Conservation (phyloP, 2,329 filamentous ascomycete genomes). For the Emericellopsis cladophorae region DNA sequence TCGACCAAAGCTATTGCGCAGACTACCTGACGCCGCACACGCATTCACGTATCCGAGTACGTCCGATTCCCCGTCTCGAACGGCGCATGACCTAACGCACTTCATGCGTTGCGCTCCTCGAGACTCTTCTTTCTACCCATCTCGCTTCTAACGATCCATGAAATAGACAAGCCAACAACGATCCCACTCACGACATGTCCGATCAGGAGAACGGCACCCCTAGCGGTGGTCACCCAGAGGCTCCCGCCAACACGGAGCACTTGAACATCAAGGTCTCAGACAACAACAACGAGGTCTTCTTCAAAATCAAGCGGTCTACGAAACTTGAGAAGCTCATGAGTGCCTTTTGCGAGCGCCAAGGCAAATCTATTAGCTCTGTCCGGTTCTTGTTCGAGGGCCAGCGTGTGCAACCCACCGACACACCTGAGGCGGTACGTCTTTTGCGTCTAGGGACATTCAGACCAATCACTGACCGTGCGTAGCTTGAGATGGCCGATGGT, state of each 20-base stretch:
- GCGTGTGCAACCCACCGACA: constrained; percentile 79
- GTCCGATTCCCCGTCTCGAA: no score
- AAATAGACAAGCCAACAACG: neutral
- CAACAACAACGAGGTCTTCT: constrained; percentile 99
- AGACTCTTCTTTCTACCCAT: no score
- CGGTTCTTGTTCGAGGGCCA: constrained; percentile 95
- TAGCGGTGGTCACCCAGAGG: constrained; percentile 6
- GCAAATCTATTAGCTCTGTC: constrained; percentile 73
- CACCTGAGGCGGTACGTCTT: constrained; percentile 72
- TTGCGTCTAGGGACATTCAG: neutral
- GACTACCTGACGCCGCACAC: no score
- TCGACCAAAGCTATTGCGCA: no score
- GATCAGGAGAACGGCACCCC: constrained; percentile 24
- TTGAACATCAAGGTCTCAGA: constrained; percentile 99
- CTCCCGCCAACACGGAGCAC: constrained; percentile 52
- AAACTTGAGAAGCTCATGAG: constrained; percentile 97
- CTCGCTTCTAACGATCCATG: neutral
- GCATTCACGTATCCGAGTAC: no score
- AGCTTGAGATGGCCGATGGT: constrained; percentile 96
- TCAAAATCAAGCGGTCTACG: constrained; percentile 98
- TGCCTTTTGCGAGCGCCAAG: constrained; percentile 92
- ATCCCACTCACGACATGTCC: neutral
- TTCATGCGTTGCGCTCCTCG: no score
- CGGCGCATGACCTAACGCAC: no score
- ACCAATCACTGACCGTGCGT: constrained; percentile 6